phyloP scores from a whole-genome alignment of 1,139 yeast genomes.

The Meyerozyma smithsonii region DNA sequence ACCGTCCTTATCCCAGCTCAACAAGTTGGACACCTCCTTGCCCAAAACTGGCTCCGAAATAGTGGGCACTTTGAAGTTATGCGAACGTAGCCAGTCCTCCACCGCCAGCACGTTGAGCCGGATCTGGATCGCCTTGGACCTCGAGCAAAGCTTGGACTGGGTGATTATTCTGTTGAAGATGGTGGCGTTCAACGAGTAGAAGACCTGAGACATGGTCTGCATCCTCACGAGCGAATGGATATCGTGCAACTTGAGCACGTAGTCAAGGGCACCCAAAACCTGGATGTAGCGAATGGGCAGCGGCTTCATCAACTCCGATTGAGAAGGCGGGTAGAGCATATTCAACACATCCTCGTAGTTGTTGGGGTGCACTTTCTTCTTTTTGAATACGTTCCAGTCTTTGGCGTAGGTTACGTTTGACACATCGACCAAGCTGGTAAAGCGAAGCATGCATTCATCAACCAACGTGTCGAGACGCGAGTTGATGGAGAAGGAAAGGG shows the following conservation, averaged over 20 bases:
- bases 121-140: slow-evolving; percentile 86
- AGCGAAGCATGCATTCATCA: slow-evolving; percentile 61
- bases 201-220: slow-evolving; percentile 73
- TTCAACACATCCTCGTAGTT: slow-evolving; percentile 66
- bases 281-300: slow-evolving; percentile 85
- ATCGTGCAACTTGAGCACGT: slow-evolving; percentile 77
- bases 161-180: slow-evolving; percentile 71
- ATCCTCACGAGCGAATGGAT: slow-evolving; percentile 72
- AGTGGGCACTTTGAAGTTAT: slow-evolving; percentile 55
- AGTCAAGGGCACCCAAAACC: slow-evolving; percentile 81
- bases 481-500: slow-evolving; percentile 61
- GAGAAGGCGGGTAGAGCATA: slow-evolving; percentile 70
- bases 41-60: slow-evolving; percentile 30
- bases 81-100: slow-evolving; percentile 90
- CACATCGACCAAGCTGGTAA: slow-evolving; percentile 62
- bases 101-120: slow-evolving; percentile 78
- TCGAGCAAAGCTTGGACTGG: slow-evolving; percentile 62
- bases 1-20: slow-evolving; percentile 10
- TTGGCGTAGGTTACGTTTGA: slow-evolving; percentile 57
- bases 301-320: slow-evolving; percentile 62
- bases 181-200: slow-evolving; percentile 71
- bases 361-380: slow-evolving; percentile 32
- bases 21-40: slow-evolving; percentile 19
- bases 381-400: slow-evolving; percentile 73
- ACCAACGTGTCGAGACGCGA: slow-evolving; percentile 51